Percentiles rank a stretch among this genome's conserved stretches.
Conservation (phyloP, 2,329 filamentous ascomycete species). For the Neurospora sp. region DNA sequence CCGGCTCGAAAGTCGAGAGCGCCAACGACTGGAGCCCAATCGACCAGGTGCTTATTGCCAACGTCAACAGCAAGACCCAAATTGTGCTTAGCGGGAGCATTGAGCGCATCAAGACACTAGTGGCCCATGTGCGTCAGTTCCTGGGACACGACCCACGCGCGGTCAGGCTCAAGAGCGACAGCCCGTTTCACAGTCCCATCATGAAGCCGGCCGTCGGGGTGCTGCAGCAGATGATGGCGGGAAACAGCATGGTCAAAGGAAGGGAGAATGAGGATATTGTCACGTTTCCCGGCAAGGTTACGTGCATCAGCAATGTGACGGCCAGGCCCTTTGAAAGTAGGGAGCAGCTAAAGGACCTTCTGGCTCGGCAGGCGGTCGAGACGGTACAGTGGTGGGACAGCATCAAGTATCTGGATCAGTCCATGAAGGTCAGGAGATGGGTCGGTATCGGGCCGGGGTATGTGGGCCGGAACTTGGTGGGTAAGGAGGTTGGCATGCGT, state of each 20-base stretch:
- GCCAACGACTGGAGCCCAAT: constrained; percentile 62
- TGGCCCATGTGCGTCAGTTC: constrained; percentile 81
- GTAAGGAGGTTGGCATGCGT: constrained; percentile 87
- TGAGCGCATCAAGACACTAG: constrained; percentile 67
- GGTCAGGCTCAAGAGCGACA: constrained; percentile 77
- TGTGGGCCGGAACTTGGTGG: constrained; percentile 85
- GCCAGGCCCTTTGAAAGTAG: constrained; percentile 66
- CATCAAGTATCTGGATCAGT: constrained; percentile 79
- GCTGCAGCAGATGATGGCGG: constrained; percentile 59
- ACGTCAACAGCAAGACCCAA: constrained; percentile 93
- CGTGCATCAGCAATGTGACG: constrained; percentile 80
- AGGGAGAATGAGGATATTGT: constrained; percentile 54
- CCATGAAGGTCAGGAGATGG: constrained; percentile 73
- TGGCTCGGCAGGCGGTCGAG: constrained; percentile 77
- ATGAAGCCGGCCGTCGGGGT: constrained; percentile 76
- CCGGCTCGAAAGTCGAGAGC: constrained; percentile 59
- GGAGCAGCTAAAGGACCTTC: constrained; percentile 65
- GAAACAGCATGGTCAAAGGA: constrained; percentile 43
- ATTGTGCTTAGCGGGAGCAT: constrained; percentile 88
- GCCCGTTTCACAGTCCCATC: constrained; percentile 83
- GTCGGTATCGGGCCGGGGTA: constrained; percentile 90
- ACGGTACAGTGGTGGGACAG: constrained; percentile 94
- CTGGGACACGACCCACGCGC: constrained; percentile 84
- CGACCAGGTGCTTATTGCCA: constrained; percentile 81
- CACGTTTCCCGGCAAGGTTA: constrained; percentile 63